These are phyloP conservation scores for Curvularia eragrostidis DNA, from an alignment of 2,329 filamentous ascomycete genomes.

Conservation along the genomic window DNA sequence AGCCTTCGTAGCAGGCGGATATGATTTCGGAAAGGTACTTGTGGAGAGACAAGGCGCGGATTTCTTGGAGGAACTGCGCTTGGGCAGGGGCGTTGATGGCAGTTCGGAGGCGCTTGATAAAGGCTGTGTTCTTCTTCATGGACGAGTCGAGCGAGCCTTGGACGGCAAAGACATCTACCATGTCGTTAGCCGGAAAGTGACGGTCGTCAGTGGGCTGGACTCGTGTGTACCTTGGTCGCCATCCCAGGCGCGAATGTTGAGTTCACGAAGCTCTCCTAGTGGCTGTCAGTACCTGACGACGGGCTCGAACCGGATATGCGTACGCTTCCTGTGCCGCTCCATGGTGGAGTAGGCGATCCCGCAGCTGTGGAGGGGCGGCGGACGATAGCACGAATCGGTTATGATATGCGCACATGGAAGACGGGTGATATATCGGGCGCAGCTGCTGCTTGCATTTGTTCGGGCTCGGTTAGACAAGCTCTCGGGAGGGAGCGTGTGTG, in stretches of 20 bases:
- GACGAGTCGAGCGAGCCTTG: conserved; percentile 87
- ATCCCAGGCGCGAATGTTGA: conserved; percentile 88
- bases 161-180: conserved; percentile 76
- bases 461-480: conserved; percentile 31
- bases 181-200: conserved; percentile 27
- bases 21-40: conserved; percentile 98
- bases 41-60: conserved; percentile 86
- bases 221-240: conserved; percentile 76
- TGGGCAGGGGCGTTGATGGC: conserved; percentile 82
- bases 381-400: conserved; percentile 41
- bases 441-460: conserved; percentile 45
- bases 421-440: conserved; percentile 42
- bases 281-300: conserved; percentile 27
- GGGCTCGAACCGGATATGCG: conserved; percentile 1
- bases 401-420: conserved; percentile 48
- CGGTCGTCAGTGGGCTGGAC: conserved; percentile 15
- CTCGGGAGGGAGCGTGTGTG: conserved; percentile 23
- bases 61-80: conserved; percentile 85
- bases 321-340: conserved; percentile 60
- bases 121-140: conserved; percentile 96
- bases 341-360: conserved; percentile 48
- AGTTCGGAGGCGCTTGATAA: conserved; percentile 94
- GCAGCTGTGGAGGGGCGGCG: conserved; percentile 45
- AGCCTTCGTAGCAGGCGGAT: conserved; percentile 91
- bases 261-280: conserved; percentile 84